A percentile compares a stretch with the other conserved stretches of the same genome.
phyloP scores from a whole-genome alignment of 257 asterid genomes.

The Buddleja alternifolia region DNA sequence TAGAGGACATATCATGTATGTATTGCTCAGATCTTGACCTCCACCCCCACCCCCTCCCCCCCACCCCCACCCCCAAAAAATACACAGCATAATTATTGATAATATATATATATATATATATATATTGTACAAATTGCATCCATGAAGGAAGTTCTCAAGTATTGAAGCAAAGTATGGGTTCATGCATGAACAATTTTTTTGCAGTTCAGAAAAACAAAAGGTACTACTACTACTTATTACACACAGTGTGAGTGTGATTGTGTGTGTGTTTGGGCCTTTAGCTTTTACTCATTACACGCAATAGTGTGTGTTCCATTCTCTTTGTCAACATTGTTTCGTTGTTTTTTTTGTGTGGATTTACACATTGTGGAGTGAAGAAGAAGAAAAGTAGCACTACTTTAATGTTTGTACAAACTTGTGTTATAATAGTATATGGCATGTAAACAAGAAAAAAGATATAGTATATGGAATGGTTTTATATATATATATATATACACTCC shows the following conservation, averaged over 20 bases:
- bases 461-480: too few species aligned
- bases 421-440: too few species aligned
- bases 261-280: not conserved
- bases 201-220: conserved; percentile 15
- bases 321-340: not conserved
- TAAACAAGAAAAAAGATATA: too few species aligned
- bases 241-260: not conserved
- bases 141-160: conserved; percentile 11
- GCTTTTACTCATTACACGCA: not conserved
- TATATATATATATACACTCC: too few species aligned
- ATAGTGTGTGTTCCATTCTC: not conserved
- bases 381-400: not conserved
- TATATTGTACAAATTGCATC: conserved; percentile 18
- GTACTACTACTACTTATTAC: too few species aligned
- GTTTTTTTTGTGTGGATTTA: not conserved
- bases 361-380: conserved; percentile 1
- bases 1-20: not conserved
- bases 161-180: conserved; percentile 10
- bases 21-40: too few species aligned
- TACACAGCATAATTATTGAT: not conserved
- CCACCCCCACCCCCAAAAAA: not conserved
- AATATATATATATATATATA: too few species aligned
- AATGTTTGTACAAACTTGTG: not conserved
- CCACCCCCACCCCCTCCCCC: too few species aligned
- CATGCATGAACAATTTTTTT: conserved; percentile 23